These are phyloP conservation scores for Chlorella ohadii DNA, from an alignment of 139 green algal genomes.

Conservation along the genomic window DNA sequence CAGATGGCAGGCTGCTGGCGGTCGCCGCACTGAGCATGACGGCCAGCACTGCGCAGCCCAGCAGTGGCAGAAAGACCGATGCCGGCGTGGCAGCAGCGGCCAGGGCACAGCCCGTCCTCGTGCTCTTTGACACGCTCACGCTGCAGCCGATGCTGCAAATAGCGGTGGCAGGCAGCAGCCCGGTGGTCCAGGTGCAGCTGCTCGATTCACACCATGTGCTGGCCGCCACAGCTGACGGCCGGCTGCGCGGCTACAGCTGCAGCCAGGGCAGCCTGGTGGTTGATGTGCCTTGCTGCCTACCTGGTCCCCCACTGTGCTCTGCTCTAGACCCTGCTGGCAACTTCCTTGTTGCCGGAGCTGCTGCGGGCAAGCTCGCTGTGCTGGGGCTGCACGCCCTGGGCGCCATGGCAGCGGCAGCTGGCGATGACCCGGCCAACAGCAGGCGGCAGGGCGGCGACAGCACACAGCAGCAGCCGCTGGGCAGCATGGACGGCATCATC, in stretches of 20 bases:
- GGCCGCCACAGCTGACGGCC: constrained; percentile 32
- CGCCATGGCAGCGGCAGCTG: neutral
- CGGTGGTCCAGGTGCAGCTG: constrained; percentile 31
- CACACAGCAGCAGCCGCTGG: too few relatives aligned
- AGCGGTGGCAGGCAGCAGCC: constrained; percentile 23
- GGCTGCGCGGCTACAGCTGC: constrained; percentile 34
- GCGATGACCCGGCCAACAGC: neutral
- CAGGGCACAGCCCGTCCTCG: constrained; percentile 32
- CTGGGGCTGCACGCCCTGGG: constrained; percentile 37
- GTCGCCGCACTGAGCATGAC: neutral
- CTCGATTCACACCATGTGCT: constrained; percentile 27
- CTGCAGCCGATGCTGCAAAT: constrained; percentile 66
- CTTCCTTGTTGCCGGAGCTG: constrained; percentile 7
- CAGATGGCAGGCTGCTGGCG: constrained; percentile 56
- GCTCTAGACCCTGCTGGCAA: neutral
- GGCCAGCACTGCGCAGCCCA: neutral
- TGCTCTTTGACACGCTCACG: constrained; percentile 62
- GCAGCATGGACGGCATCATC: neutral
- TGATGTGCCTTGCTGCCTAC: neutral
- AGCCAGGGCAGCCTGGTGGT: neutral
- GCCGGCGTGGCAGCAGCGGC: neutral
- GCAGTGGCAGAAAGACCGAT: neutral
- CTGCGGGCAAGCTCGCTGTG: neutral
- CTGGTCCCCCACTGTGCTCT: neutral
- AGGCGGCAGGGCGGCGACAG: neutral